phyloP scores from a whole-genome alignment of 2,329 filamentous ascomycete genomes.

The Clonostachys solani region DNA sequence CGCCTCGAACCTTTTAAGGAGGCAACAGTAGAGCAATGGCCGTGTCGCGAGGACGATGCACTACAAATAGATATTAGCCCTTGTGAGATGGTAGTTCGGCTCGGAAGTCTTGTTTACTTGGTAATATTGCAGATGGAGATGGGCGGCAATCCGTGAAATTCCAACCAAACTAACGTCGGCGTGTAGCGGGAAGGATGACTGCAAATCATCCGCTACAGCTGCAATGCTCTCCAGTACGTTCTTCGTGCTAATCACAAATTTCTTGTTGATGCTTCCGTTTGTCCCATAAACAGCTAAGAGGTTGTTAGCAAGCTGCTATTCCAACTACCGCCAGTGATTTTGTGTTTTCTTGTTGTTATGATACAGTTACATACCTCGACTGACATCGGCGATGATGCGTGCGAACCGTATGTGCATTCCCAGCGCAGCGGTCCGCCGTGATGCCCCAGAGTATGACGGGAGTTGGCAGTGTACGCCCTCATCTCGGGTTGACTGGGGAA shows the following conservation, averaged over 20 bases:
- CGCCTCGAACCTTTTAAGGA: conserved; percentile 22
- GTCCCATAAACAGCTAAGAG: conserved; percentile 19
- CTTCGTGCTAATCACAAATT: conserved; percentile 22
- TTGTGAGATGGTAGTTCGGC: too few species aligned
- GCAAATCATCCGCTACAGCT: conserved; percentile 18
- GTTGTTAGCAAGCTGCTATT: too few species aligned
- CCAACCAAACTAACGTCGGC: conserved; percentile 21
- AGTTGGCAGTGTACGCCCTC: conserved; percentile 41
- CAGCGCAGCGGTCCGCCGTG: conserved; percentile 17
- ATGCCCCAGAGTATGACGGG: conserved; percentile 18
- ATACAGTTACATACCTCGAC: too few species aligned
- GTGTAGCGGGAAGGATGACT: conserved; percentile 17
- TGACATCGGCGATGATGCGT: conserved; percentile 18
- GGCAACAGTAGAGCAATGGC: conserved; percentile 21
- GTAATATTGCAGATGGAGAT: conserved; percentile 23
- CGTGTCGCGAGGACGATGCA: conserved; percentile 25
- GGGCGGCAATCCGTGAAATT: conserved; percentile 20
- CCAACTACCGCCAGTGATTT: too few species aligned
- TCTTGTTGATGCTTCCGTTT: conserved; percentile 20
- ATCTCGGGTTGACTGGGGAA: conserved; percentile 42
- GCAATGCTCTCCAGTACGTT: conserved; percentile 19
- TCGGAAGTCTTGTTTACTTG: conserved; percentile 11
- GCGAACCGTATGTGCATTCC: conserved; percentile 25
- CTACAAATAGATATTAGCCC: conserved; percentile 4
- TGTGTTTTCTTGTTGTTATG: too few species aligned